Evolutionary conservation across 2,329 filamentous ascomycete species (phyloP).

Genomic region (Hymenoscyphus fructigenus): DNA sequence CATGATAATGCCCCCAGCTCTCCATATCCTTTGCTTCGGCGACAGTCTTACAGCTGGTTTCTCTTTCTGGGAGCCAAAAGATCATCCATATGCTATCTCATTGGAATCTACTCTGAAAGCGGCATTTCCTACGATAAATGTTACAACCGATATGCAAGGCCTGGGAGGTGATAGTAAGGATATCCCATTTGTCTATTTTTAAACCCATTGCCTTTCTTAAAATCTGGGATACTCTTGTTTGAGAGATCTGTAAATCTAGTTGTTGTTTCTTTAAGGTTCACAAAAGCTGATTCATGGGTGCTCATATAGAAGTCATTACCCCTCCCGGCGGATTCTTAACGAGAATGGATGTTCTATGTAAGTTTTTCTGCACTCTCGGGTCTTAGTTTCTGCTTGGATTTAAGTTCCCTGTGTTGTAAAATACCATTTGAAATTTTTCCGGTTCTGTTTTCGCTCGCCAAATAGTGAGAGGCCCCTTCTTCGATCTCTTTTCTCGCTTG

Average conservation of each 20-base stretch:
- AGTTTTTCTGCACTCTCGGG: constrained; percentile 18
- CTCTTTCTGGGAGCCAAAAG: constrained; percentile 41
- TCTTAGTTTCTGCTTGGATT: neutral
- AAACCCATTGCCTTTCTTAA: neutral
- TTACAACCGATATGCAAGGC: constrained; percentile 48
- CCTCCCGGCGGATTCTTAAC: constrained; percentile 32
- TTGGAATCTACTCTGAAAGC: constrained; percentile 48
- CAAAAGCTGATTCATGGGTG: neutral
- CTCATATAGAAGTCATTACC: constrained; percentile 38
- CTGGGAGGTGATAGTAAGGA: constrained; percentile 46
- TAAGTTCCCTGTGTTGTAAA: neutral
- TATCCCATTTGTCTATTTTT: neutral
- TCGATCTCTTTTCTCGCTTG: neutral
- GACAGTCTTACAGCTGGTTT: constrained; percentile 56
- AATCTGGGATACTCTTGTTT: neutral
- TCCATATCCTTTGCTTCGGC: constrained; percentile 35
- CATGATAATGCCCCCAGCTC: constrained; percentile 26
- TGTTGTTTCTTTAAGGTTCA: neutral
- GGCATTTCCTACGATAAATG: constrained; percentile 44
- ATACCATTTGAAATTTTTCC: neutral
- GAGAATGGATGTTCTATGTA: constrained; percentile 38
- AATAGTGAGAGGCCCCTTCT: neutral
- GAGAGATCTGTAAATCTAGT: neutral
- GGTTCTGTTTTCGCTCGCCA: neutral
- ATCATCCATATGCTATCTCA: constrained; percentile 54